A percentile compares a stretch with the other conserved stretches of the same genome.
These are phyloP conservation scores for Suhomyces ambrosiae DNA, from an alignment of 1,139 yeast genomes.

Conservation along the genomic window DNA sequence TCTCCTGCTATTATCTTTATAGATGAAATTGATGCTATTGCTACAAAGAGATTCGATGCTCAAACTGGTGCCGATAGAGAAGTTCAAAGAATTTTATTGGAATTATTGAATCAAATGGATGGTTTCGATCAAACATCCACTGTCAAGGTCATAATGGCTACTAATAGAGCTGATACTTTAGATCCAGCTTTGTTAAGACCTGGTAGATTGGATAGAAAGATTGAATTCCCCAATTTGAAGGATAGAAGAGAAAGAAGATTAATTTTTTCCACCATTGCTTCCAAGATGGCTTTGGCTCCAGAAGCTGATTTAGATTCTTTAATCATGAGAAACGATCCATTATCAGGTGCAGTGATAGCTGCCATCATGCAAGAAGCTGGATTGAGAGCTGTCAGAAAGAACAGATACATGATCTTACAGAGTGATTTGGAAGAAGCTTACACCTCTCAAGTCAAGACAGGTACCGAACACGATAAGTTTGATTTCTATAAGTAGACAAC, in stretches of 20 bases:
- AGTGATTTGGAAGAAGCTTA: slow-evolving; percentile 97
- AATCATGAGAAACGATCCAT: slow-evolving; percentile 92
- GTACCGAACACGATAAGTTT: slow-evolving; percentile 93
- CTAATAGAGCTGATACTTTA: slow-evolving; percentile 95
- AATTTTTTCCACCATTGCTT: slow-evolving; percentile 94
- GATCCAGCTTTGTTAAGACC: slow-evolving; percentile 98
- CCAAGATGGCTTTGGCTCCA: slow-evolving; percentile 96
- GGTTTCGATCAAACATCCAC: slow-evolving; percentile 96
- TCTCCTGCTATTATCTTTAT: slow-evolving; percentile 95
- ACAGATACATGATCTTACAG: slow-evolving; percentile 93
- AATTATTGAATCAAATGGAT: slow-evolving; percentile 97
- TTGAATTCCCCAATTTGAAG: slow-evolving; percentile 92
- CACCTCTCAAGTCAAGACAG: slow-evolving; percentile 93
- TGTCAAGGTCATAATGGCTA: slow-evolving; percentile 98
- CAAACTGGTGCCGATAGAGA: slow-evolving; percentile 99
- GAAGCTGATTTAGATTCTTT: slow-evolving; percentile 95
- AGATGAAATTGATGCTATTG: slow-evolving; percentile 90
- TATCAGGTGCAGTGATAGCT: slow-evolving; percentile 96
- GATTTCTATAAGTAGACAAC: slow-evolving; percentile 90
- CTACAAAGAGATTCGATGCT: slow-evolving; percentile 98
- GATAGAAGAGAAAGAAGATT: slow-evolving; percentile 97
- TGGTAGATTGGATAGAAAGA: slow-evolving; percentile 97
- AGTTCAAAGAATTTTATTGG: slow-evolving; percentile 96
- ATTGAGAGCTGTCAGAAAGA: slow-evolving; percentile 95
- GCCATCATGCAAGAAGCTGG: slow-evolving; percentile 99